phyloP scores from a whole-genome alignment of 306 rosid species.

The Potentilla sterilis region DNA sequence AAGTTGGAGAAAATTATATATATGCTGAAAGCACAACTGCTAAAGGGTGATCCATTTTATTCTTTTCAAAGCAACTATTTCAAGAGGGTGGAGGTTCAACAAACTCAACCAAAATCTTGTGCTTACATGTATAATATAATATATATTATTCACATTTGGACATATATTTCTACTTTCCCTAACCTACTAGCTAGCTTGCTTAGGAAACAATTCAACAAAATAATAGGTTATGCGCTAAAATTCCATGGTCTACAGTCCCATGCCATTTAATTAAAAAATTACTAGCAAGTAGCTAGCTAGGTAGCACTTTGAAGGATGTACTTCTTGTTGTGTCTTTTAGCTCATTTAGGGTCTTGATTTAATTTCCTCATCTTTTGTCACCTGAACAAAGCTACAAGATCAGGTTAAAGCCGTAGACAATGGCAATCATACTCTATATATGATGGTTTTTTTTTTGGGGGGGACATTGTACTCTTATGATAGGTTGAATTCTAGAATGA shows the following conservation, averaged over 20 bases:
- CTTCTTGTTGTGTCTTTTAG: neutral
- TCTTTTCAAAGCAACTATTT: neutral
- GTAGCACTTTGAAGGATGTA: neutral
- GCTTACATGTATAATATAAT: too few relatives aligned
- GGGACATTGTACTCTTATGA: neutral
- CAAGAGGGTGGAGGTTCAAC: neutral
- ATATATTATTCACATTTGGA: neutral
- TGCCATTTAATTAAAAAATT: too few relatives aligned
- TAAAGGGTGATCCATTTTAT: neutral
- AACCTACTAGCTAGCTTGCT: neutral
- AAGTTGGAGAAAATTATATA: neutral
- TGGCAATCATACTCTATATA: constrained; percentile 37
- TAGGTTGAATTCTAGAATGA: neutral
- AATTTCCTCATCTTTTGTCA: neutral
- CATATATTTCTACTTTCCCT: neutral
- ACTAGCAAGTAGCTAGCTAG: neutral
- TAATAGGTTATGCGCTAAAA: too few relatives aligned
- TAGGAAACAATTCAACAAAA: neutral
- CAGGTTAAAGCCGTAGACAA: constrained; percentile 22
- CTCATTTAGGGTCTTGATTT: neutral
- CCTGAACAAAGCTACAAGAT: constrained; percentile 2
- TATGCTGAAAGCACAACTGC: constrained; percentile 5
- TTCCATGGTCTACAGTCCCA: too few relatives aligned
- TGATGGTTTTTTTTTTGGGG: too few relatives aligned
- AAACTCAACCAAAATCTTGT: neutral